A percentile compares a stretch with the other conserved stretches of the same genome.
phyloP scores from a whole-genome alignment of 768 basidiomycete genomes.

The Suillus alpinus region DNA sequence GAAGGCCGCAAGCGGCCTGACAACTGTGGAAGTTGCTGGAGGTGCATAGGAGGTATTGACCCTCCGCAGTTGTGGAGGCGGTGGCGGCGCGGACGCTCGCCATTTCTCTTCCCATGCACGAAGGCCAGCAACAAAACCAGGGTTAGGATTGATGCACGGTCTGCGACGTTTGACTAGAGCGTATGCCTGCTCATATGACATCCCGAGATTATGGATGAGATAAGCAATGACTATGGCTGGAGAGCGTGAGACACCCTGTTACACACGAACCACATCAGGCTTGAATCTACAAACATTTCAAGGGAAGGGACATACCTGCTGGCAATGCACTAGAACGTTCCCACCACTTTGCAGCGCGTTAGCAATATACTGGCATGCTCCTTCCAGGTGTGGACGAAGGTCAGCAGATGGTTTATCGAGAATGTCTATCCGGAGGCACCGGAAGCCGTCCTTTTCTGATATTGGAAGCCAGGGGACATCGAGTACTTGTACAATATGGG shows the following conservation, averaged over 20 bases:
- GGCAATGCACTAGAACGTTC: slow-evolving; percentile 77
- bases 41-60: slow-evolving; percentile 25
- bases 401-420: slow-evolving; percentile 61
- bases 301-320: slow-evolving; percentile 54
- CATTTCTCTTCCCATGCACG: slow-evolving; percentile 53
- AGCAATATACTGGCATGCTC: slow-evolving; percentile 66
- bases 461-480: slow-evolving; percentile 63
- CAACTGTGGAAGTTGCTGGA: background rate
- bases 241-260: slow-evolving; percentile 74
- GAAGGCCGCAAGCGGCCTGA: background rate
- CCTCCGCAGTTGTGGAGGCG: slow-evolving; percentile 26
- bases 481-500: slow-evolving; percentile 64
- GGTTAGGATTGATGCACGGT: slow-evolving; percentile 74
- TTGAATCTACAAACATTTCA: background rate
- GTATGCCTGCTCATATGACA: slow-evolving; percentile 68
- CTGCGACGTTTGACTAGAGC: slow-evolving; percentile 61
- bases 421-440: slow-evolving; percentile 66
- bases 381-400: slow-evolving; percentile 65
- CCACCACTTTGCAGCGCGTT: slow-evolving; percentile 54
- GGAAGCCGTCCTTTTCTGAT: slow-evolving; percentile 42
- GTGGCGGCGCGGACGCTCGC: slow-evolving; percentile 16
- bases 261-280: background rate
- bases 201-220: slow-evolving; percentile 70
- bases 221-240: slow-evolving; percentile 78
- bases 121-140: slow-evolving; percentile 65